Evolutionary conservation across 2,329 filamentous ascomycete genomes (phyloP).

Genomic region (Neophaeococcomyces aloes): DNA sequence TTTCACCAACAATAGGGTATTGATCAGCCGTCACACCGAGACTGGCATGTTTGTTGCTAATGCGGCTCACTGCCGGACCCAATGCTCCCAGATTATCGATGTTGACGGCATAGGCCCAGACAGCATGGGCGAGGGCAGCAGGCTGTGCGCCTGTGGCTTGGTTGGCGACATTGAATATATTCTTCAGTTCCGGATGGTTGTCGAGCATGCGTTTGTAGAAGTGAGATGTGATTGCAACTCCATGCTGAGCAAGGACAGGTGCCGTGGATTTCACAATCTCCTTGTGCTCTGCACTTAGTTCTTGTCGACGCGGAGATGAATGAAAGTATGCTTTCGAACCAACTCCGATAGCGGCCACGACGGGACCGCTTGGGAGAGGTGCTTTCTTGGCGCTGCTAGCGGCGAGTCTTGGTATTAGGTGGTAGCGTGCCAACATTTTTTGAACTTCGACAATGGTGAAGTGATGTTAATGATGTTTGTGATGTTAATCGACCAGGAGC

Average conservation of each 20-base stretch:
- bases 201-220: slow-evolving; percentile 62
- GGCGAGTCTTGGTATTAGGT: too few relatives aligned
- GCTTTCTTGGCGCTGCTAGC: too few relatives aligned
- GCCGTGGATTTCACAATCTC: slow-evolving; percentile 59
- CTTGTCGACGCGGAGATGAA: too few relatives aligned
- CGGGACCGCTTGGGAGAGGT: too few relatives aligned
- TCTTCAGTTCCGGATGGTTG: slow-evolving; percentile 55
- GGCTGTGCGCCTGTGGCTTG: slow-evolving; percentile 59
- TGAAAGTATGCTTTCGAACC: too few relatives aligned
- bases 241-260: slow-evolving; percentile 57
- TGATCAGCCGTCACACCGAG: slow-evolving; percentile 58
- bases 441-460: too few relatives aligned
- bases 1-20: slow-evolving; percentile 59
- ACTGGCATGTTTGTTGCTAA: slow-evolving; percentile 66
- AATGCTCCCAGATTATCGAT: slow-evolving; percentile 58
- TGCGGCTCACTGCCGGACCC: slow-evolving; percentile 49
- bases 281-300: too few relatives aligned
- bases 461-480: too few relatives aligned
- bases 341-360: too few relatives aligned
- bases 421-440: too few relatives aligned
- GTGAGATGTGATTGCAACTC: slow-evolving; percentile 55
- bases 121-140: slow-evolving; percentile 56
- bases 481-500: too few relatives aligned
- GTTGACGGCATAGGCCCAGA: slow-evolving; percentile 61
- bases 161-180: slow-evolving; percentile 61